These are phyloP conservation scores for Eurotiales sp. DNA, from an alignment of 2,329 filamentous ascomycete genomes.

Conservation along the genomic window DNA sequence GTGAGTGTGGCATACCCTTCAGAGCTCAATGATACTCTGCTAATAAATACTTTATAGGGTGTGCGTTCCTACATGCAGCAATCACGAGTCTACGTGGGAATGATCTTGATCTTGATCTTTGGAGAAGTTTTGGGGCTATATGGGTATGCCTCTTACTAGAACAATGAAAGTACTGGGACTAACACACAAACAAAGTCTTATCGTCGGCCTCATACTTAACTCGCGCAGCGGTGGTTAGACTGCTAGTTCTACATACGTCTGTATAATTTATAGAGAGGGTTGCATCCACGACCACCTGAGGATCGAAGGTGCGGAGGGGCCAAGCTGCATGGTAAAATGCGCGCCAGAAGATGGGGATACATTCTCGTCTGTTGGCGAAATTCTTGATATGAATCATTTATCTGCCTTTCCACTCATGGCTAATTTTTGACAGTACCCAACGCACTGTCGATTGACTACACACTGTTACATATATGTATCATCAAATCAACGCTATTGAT, in stretches of 20 bases:
- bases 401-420: not conserved
- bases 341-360: not conserved
- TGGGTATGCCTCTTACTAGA: conserved; percentile 58
- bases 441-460: conserved; percentile 1
- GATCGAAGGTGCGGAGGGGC: not conserved
- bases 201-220: conserved; percentile 87
- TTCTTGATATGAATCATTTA: not conserved
- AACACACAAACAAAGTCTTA: conserved; percentile 56
- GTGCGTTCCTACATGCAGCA: conserved; percentile 96
- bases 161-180: not conserved
- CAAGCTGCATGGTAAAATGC: not conserved
- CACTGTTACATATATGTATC: conserved; percentile 6
- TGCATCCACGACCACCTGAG: not conserved
- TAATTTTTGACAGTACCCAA: not conserved
- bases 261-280: not conserved
- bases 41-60: conserved; percentile 44
- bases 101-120: conserved; percentile 98
- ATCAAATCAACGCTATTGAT: not conserved
- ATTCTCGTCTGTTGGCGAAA: not conserved
- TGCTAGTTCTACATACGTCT: not conserved
- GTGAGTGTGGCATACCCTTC: conserved; percentile 43
- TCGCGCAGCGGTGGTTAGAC: conserved; percentile 54
- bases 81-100: conserved; percentile 92
- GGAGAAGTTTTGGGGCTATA: conserved; percentile 96
- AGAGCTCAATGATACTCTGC: not conserved